Evolutionary conservation across 345 rosid species (phyloP).

Genomic region (Populus davidiana): DNA sequence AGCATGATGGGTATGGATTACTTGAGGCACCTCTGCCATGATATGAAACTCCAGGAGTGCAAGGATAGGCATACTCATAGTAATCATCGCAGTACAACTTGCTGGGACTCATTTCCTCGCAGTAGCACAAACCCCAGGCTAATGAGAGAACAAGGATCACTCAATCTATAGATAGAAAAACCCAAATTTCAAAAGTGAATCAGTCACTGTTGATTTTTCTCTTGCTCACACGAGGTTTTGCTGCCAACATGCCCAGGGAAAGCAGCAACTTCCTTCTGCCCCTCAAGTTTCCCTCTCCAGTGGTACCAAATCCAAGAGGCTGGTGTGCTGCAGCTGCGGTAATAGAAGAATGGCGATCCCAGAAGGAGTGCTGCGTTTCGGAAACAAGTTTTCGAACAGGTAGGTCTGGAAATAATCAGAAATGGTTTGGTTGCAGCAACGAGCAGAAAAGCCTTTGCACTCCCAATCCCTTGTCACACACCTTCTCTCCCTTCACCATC

Average conservation of each 20-base stretch:
- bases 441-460: constrained; percentile 8
- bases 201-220: neutral
- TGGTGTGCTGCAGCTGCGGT: constrained; percentile 22
- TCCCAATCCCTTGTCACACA: constrained; percentile 28
- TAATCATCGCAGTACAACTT: constrained; percentile 65
- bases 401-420: constrained; percentile 30
- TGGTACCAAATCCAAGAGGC: constrained; percentile 31
- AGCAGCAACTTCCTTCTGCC: constrained; percentile 32
- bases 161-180: neutral
- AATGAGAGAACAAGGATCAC: neutral
- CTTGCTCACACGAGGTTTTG: constrained; percentile 28
- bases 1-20: neutral
- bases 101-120: constrained; percentile 88
- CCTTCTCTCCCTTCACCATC: constrained; percentile 26
- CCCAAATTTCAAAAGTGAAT: neutral
- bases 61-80: constrained; percentile 65
- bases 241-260: constrained; percentile 29
- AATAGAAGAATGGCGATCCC: constrained; percentile 29
- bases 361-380: constrained; percentile 25
- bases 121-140: constrained; percentile 89
- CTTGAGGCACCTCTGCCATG: no score
- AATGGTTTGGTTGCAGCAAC: constrained; percentile 22
- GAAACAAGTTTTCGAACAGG: constrained; percentile 27
- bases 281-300: constrained; percentile 17
- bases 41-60: constrained; percentile 51